Percentiles rank a stretch among this genome's conserved stretches.
Evolutionary conservation across 164 flowering plant species (phyloP).

Genomic region (Vitis vinifera): ASM3070453v1 NC_081808.1:3553501-3554000

Average conservation of each 20-base stretch:
- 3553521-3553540: constrained; percentile 56
- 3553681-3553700: constrained; percentile 66
- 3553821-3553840: constrained; percentile 62
- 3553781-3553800: constrained; percentile 76
- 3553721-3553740: constrained; percentile 62
- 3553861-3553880: constrained; percentile 76
- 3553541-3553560: constrained; percentile 58
- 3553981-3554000: constrained; percentile 74
- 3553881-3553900: constrained; percentile 35
- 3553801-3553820: constrained; percentile 69
- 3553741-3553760: constrained; percentile 72
- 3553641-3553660: constrained; percentile 67
- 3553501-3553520: constrained; percentile 59
- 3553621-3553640: constrained; percentile 82
- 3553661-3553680: constrained; percentile 62
- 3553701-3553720: constrained; percentile 72
- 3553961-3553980: constrained; percentile 54
- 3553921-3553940: constrained; percentile 39
- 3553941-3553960: constrained; percentile 57
- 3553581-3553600: constrained; percentile 72
- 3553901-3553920: constrained; percentile 56
- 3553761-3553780: constrained; percentile 54
- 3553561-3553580: constrained; percentile 68
- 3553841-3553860: constrained; percentile 52
- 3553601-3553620: constrained; percentile 76